phyloP scores from a whole-genome alignment of 2,329 filamentous ascomycete genomes.

The Helotiales sp. region DNA sequence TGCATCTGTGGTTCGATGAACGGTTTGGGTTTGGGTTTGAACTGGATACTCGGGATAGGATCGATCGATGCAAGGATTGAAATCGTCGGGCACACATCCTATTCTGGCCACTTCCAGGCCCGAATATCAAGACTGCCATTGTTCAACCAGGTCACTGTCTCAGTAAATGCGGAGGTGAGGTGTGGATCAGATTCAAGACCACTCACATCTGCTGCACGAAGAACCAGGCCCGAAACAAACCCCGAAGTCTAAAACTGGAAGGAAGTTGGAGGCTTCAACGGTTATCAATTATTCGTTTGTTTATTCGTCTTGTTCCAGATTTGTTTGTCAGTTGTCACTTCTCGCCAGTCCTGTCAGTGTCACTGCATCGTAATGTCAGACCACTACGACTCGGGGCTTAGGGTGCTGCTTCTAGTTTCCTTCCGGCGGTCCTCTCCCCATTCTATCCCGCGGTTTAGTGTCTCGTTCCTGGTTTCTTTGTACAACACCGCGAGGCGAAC shows the following conservation, averaged over 20 bases:
- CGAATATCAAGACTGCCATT: background rate
- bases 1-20: slow-evolving; percentile 3
- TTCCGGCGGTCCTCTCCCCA: slow-evolving; percentile 9
- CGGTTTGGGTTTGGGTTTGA: background rate
- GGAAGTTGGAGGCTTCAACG: too few relatives aligned
- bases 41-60: background rate
- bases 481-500: slow-evolving; percentile 5
- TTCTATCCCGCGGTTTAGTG: background rate
- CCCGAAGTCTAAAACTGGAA: too few relatives aligned
- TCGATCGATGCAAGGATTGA: background rate
- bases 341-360: background rate
- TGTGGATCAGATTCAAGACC: background rate
- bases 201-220: background rate
- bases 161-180: background rate
- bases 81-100: background rate
- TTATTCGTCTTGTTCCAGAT: too few relatives aligned
- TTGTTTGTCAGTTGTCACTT: background rate
- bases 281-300: too few relatives aligned
- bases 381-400: background rate
- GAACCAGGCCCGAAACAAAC: background rate
- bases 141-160: background rate
- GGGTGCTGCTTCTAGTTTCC: background rate
- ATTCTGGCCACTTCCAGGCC: background rate
- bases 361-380: background rate
- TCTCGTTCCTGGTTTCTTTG: background rate